Base-by-base conservation (phyloP, 2,329 filamentous ascomycete genomes). In the Apiospora pterosperma region DNA sequence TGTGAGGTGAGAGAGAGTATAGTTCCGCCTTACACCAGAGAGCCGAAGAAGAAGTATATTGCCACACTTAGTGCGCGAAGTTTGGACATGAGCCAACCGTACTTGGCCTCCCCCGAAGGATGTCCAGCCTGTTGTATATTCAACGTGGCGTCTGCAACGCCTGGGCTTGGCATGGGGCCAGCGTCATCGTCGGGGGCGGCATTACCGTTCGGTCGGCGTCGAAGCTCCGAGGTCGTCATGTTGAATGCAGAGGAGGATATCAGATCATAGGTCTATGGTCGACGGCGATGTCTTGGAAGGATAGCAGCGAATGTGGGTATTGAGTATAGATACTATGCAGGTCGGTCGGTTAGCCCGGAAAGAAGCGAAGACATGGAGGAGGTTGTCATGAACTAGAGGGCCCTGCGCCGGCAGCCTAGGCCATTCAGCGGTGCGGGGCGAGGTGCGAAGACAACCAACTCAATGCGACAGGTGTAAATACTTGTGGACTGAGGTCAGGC, bases 31-130 rank as follows among this genome's bases (percentile, higher is more conserved):
- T 81, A 88, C 86, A 78, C 76, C 52, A 84, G 38, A 66, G 79
- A 81, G 67, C 83, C 82, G 19, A 73, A 70, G 19, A 78, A 68
- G 70, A 89, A 88, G 73, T 88, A 89, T 66, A 84, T 38, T 25
- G 71, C 74, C 66, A 88, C 81, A 11, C 80, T 77, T n/a, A 84
- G 62, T 42, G 82, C 82, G n/a, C 87, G 82, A 42, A 88, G 61
- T 28, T 83, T 69, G 69, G 87, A 84, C 66, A 82, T 79, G 16
- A 80, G 70, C 10, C 76, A 74, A 59, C 85, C 82, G 75, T 89
- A 81, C 65, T 84, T 81, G 62, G 80, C 75, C 63, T 81, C 81
- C n/a, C 86, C 86, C 2, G 85, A 85, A 0, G 86, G 85, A 71
- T 89, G 85, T 16, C 67, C 69, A 23, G 66, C 67, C 59, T 65